A percentile compares a stretch with the other conserved stretches of the same genome.
phyloP scores from a whole-genome alignment of 2,329 filamentous ascomycete genomes.

The Fusarium tricinctum region DNA sequence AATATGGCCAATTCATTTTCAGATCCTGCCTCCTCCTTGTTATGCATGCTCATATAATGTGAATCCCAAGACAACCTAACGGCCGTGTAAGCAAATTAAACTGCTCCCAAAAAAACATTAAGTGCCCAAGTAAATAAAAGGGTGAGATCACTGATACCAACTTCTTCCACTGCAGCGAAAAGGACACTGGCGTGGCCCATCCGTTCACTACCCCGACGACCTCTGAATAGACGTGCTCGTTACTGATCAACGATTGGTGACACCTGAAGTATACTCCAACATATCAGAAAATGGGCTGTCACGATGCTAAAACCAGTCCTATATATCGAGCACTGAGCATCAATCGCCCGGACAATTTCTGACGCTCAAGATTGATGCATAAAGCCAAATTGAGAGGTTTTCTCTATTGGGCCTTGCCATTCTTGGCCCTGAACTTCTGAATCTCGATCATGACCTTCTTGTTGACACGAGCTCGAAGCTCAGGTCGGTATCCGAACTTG shows the following conservation, averaged over 20 bases:
- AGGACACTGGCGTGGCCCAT: conserved; percentile 6
- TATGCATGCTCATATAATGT: conserved; percentile 36
- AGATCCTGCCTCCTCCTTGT: conserved; percentile 26
- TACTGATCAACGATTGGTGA: conserved; percentile 4
- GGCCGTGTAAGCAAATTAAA: conserved; percentile 34
- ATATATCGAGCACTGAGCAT: conserved; percentile 1
- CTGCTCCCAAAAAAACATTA: conserved; percentile 29
- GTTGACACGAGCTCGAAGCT: conserved; percentile 85
- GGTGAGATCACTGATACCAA: conserved; percentile 27
- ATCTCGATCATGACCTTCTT: conserved; percentile 82
- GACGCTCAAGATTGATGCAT: conserved; percentile 10
- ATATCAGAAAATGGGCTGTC: conserved; percentile 5
- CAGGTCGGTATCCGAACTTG: conserved; percentile 87
- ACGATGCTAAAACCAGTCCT: conserved; percentile 14
- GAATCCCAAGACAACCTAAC: conserved; percentile 25
- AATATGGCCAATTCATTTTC: conserved; percentile 17
- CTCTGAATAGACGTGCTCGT: not conserved
- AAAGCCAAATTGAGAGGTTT: conserved; percentile 22
- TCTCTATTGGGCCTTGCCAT: conserved; percentile 65
- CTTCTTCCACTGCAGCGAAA: conserved; percentile 10
- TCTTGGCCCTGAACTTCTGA: conserved; percentile 75
- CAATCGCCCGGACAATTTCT: conserved; percentile 5
- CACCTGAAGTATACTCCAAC: conserved; percentile 1
- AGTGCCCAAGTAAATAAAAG: conserved; percentile 31
- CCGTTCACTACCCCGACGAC: not conserved